Base-by-base conservation (phyloP, 1,284 basidiomycete genomes). In the Sanghuangporus sanghuang region DNA sequence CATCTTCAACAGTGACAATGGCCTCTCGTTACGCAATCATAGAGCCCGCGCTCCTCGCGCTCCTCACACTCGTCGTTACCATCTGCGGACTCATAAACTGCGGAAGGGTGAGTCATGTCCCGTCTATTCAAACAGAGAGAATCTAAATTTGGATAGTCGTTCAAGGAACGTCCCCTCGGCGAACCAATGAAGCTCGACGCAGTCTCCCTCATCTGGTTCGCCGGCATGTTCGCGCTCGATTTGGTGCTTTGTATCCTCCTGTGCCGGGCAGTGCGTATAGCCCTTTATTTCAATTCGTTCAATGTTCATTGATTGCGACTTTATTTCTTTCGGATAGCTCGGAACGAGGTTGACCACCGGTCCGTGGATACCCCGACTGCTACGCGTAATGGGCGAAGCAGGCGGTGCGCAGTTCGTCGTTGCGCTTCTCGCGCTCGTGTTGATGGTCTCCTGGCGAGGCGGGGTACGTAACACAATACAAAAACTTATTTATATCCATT, bases 361-460 rank as follows among this genome's bases (percentile, higher is more conserved):
- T 12, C 40, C 61, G 12, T 64, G 53, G 63, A 18, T 64, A 14
- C 32, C 40, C 49, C 48, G 48, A 16, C 39, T 39, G 6, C 39
- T 59, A 35, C 63, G 54, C 6, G 48, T 64, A 2, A 27, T 64
- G 32, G 63, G 57, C 32, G 63, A 64, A 44, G 50, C 58, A 16
- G 63, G 63, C 36, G 59, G 56, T 3, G 52, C 58, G 9, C 59
- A 60, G 27, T 39, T 61, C 16, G 21, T 60, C 23, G 58, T 64
- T 18, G 63, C 53, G 21, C n/a, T 61, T 23, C 38, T 64, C 14
- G 63, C 63, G 23, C 53, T 64, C n/a, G 54, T 56, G 9, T 50
- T 64, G n/a, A 48, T 61, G 9, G 38, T 56, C 18, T 44, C 53
- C 1, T 60, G 57, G 58, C 36, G 46, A 21, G 62, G 35, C 39